These are phyloP conservation scores for Suillus decipiens DNA, from an alignment of 768 basidiomycete species.

Conservation along the genomic window DNA sequence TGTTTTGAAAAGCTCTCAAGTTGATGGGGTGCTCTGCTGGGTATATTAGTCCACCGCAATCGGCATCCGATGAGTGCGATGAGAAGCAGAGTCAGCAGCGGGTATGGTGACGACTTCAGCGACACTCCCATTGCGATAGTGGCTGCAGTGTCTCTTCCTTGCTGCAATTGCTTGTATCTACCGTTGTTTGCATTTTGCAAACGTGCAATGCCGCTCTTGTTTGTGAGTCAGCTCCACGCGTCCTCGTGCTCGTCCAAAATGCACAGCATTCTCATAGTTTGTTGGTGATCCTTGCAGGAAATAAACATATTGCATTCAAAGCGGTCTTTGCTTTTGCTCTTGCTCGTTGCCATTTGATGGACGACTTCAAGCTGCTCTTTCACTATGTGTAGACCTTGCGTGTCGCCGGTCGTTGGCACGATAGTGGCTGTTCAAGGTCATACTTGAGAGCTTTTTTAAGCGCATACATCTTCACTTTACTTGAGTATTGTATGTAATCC, in stretches of 20 bases:
- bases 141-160: background rate
- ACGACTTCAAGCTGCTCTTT: background rate
- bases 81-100: slow-evolving; percentile 9
- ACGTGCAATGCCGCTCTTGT: slow-evolving; percentile 9
- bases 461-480: background rate
- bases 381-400: background rate
- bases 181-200: slow-evolving; percentile 2
- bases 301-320: background rate
- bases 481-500: background rate
- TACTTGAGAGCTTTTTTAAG: background rate
- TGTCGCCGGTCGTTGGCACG: too few relatives aligned
- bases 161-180: background rate
- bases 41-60: slow-evolving; percentile 16
- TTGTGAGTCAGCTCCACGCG: slow-evolving; percentile 11
- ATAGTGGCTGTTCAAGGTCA: background rate
- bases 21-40: background rate
- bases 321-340: background rate
- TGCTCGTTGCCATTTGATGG: background rate
- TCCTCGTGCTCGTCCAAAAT: slow-evolving; percentile 14
- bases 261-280: slow-evolving; percentile 28
- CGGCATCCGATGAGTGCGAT: slow-evolving; percentile 24
- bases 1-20: background rate
- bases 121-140: slow-evolving; percentile 4
- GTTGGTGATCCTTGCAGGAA: background rate
- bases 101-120: slow-evolving; percentile 7